A percentile compares a stretch with the other conserved stretches of the same genome.
Conservation (phyloP, 164 flowering plant genomes). For the Tinospora cordifolia region DNA sequence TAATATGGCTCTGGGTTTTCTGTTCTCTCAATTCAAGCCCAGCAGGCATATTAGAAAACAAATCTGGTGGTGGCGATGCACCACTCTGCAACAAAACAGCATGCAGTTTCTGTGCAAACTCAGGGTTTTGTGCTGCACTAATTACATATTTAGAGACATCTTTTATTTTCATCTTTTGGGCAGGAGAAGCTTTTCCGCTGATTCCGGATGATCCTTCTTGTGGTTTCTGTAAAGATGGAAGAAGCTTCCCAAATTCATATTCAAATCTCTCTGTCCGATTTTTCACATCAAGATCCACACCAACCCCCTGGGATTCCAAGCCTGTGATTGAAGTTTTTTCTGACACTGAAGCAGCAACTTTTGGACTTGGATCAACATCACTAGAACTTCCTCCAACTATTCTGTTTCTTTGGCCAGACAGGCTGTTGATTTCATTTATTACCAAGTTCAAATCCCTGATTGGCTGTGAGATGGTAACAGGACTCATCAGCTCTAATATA, state of each 20-base stretch:
- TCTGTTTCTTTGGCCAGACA: conserved; percentile 13
- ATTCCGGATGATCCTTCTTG: conserved; percentile 27
- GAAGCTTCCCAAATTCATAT: conserved; percentile 46
- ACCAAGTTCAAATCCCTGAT: conserved; percentile 20
- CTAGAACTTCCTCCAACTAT: conserved; percentile 13
- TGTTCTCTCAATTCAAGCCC: conserved; percentile 24
- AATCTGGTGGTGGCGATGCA: conserved; percentile 69
- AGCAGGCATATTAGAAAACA: conserved; percentile 41
- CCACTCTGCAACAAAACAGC: conserved; percentile 81
- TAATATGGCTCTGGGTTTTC: conserved; percentile 19
- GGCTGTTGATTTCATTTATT: conserved; percentile 23
- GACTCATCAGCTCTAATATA: conserved; percentile 34
- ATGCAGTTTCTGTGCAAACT: conserved; percentile 76
- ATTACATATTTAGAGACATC: conserved; percentile 76
- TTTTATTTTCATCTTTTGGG: conserved; percentile 60
- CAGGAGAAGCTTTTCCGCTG: conserved; percentile 39
- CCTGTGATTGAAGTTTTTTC: conserved; percentile 21
- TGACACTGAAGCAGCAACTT: conserved; percentile 19
- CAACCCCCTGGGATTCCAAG: conserved; percentile 13
- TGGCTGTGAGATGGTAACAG: conserved; percentile 23
- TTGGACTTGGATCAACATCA: conserved; percentile 16
- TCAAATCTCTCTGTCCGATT: conserved; percentile 41
- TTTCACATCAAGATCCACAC: conserved; percentile 19
- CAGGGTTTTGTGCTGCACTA: conserved; percentile 80
- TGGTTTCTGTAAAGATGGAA: conserved; percentile 32